phyloP scores from a whole-genome alignment of 1,284 basidiomycete species.

The Ganoderma multipileum region DNA sequence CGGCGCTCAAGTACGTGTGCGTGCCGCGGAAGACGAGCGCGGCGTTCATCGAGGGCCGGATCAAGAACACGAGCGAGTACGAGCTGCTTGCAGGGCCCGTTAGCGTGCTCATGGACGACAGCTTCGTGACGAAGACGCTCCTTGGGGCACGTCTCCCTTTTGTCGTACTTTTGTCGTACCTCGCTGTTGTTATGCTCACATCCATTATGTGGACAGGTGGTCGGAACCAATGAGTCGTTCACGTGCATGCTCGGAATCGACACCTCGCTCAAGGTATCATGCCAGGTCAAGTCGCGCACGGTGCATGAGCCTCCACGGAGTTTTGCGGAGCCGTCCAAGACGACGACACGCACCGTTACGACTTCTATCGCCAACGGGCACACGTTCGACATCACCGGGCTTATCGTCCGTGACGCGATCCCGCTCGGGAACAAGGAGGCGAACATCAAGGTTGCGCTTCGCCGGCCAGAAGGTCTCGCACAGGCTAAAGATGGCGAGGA shows the following conservation, averaged over 20 bases:
- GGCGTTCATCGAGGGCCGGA: conserved; percentile 51
- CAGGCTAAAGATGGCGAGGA: conserved; percentile 51
- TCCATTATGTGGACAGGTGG: conserved; percentile 41
- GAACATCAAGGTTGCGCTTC: conserved; percentile 51
- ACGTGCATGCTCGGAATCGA: conserved; percentile 61
- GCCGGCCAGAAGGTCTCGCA: conserved; percentile 53
- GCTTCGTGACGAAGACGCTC: conserved; percentile 54
- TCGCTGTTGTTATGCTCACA: too few species aligned
- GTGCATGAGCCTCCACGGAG: conserved; percentile 34
- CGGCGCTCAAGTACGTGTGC: conserved; percentile 53
- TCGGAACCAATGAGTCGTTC: conserved; percentile 57
- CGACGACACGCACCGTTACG: conserved; percentile 50
- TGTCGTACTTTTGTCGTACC: too few species aligned
- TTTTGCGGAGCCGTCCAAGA: conserved; percentile 52
- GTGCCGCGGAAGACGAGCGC: conserved; percentile 55
- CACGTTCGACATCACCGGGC: conserved; percentile 47
- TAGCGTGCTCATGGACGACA: conserved; percentile 56
- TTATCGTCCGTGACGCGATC: conserved; percentile 56
- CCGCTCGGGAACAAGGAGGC: conserved; percentile 50
- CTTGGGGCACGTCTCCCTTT: conserved; percentile 46
- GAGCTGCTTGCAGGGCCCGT: conserved; percentile 56
- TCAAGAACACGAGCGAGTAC: conserved; percentile 61
- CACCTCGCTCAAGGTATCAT: conserved; percentile 34
- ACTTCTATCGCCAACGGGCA: conserved; percentile 58
- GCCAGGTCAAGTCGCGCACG: conserved; percentile 27